A percentile compares a stretch with the other conserved stretches of the same genome.
phyloP scores from a whole-genome alignment of 176 grass and related monocot species.

The Chrysopogon serrulatus region DNA sequence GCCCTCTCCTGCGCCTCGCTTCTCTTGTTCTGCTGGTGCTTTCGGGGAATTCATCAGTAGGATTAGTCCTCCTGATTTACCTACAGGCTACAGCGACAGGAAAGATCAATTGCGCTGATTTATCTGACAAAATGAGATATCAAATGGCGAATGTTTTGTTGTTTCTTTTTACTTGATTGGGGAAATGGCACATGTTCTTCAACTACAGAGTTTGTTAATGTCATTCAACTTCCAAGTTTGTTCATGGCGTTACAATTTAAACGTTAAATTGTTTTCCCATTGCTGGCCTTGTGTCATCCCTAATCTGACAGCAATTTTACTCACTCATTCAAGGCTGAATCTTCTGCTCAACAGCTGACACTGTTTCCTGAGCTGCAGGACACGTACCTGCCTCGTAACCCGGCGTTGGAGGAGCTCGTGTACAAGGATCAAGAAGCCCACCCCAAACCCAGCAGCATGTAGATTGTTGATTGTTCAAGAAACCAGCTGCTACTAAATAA shows the following conservation, averaged over 20 bases:
- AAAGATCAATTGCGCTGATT: not conserved
- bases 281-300: not conserved
- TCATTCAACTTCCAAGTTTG: too few species aligned
- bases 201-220: not conserved
- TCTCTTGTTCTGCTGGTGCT: not conserved
- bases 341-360: not conserved
- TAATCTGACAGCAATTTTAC: not conserved
- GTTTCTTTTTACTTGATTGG: not conserved
- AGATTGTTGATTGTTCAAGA: not conserved
- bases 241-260: not conserved
- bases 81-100: not conserved
- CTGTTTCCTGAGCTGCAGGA: conserved; percentile 34
- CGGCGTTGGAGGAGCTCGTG: conserved; percentile 49
- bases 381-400: conserved; percentile 69
- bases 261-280: not conserved
- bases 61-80: not conserved
- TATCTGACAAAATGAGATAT: not conserved
- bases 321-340: not conserved
- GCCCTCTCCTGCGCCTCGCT: too few species aligned
- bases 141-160: not conserved
- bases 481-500: conserved; percentile 7
- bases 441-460: conserved; percentile 35
- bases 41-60: not conserved
- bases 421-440: conserved; percentile 21
- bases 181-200: not conserved